A percentile compares a stretch with the other conserved stretches of the same genome.
These are phyloP conservation scores for Pycnococcus provasolii DNA, from an alignment of 139 green algal species.

Conservation along the genomic window DNA sequence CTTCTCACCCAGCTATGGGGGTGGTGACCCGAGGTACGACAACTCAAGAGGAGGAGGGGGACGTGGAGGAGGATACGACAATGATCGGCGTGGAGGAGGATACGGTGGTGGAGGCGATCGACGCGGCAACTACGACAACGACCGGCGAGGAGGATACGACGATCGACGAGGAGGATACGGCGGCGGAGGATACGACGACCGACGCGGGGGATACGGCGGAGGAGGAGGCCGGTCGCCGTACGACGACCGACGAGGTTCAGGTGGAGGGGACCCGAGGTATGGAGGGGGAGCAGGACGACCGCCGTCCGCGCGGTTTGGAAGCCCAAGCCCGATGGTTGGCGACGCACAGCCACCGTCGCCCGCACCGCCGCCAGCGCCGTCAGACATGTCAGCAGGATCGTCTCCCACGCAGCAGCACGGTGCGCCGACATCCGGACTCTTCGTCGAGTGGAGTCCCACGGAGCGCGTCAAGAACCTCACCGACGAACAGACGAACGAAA, in stretches of 20 bases:
- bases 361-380: no score
- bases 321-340: no score
- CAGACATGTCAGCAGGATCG: no score
- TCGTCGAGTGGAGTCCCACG: constrained; percentile 40
- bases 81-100: no score
- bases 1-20: no score
- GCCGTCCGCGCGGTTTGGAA: no score
- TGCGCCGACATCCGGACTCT: constrained; percentile 2
- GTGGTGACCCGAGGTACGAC: no score
- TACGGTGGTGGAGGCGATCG: constrained; percentile 13
- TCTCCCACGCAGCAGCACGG: no score
- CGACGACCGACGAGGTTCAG: neutral
- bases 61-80: neutral
- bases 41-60: constrained; percentile 4
- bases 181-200: constrained; percentile 9
- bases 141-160: no score
- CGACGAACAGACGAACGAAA: constrained; percentile 51
- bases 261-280: neutral
- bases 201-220: neutral
- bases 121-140: neutral
- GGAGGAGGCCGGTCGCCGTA: neutral
- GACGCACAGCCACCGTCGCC: no score
- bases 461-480: constrained; percentile 45
- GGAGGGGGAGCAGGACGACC: neutral
- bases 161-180: neutral